These are phyloP conservation scores for Agrocybe praecox DNA, from an alignment of 768 basidiomycete genomes.

Conservation along the genomic window DNA sequence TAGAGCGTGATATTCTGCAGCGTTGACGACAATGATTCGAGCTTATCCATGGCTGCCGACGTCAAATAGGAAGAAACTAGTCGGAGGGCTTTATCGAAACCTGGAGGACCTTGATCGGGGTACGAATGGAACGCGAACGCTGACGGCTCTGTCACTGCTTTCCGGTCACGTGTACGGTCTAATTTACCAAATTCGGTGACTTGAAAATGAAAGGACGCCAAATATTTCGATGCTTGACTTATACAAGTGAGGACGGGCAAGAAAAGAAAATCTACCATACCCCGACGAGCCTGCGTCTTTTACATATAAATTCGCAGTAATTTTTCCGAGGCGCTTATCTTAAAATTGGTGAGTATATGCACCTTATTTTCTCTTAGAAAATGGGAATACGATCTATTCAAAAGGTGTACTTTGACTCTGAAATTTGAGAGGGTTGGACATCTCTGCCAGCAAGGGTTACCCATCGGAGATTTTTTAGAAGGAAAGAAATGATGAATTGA, in stretches of 20 bases:
- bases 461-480: no score
- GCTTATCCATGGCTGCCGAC: constrained; percentile 63
- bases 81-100: not conserved
- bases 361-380: not conserved
- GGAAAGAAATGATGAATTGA: no score
- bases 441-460: no score
- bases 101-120: constrained; percentile 1
- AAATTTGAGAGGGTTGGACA: no score
- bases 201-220: not conserved
- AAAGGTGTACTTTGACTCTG: no score
- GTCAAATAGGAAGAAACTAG: not conserved
- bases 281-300: no score
- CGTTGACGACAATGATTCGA: constrained; percentile 74
- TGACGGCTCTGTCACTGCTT: not conserved
- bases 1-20: constrained; percentile 87
- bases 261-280: no score
- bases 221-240: not conserved
- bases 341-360: not conserved
- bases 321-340: no score
- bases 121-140: not conserved
- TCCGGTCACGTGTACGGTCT: constrained; percentile 4
- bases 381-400: no score
- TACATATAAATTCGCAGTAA: no score
- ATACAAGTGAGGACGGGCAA: no score
- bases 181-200: not conserved